A percentile compares a stretch with the other conserved stretches of the same genome.
These are phyloP conservation scores for Diaporthe batatas DNA, from an alignment of 2,329 filamentous ascomycete genomes.

Conservation along the genomic window DNA sequence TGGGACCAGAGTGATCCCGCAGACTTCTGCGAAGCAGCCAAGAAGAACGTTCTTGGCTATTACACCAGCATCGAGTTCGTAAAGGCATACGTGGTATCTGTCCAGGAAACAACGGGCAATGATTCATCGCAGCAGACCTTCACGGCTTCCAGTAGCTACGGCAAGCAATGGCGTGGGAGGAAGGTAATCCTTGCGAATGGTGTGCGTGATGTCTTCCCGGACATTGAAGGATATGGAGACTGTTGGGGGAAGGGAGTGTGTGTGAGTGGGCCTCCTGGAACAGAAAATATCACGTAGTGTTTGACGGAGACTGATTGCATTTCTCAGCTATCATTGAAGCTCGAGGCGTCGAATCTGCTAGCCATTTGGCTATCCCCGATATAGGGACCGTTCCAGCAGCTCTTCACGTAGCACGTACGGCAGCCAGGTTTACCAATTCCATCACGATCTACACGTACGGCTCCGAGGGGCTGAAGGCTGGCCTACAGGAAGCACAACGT, in stretches of 20 bases:
- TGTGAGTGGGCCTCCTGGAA: background rate
- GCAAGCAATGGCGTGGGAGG: background rate
- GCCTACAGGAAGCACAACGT: too few species aligned
- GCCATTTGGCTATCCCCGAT: background rate
- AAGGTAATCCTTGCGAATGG: background rate
- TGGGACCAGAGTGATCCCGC: background rate
- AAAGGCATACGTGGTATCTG: background rate
- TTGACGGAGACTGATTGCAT: background rate
- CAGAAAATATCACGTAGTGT: background rate
- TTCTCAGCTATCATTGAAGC: background rate
- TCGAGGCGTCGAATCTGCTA: background rate
- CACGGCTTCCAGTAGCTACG: background rate
- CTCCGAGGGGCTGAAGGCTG: too few species aligned
- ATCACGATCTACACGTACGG: background rate
- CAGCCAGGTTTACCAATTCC: background rate
- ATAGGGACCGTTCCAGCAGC: background rate
- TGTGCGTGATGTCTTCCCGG: background rate
- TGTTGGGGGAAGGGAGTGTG: background rate
- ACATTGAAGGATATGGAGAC: background rate
- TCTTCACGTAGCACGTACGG: background rate
- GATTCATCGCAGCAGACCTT: background rate
- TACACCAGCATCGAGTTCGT: slow-evolving; percentile 1
- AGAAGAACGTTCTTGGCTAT: background rate
- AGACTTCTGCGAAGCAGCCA: background rate
- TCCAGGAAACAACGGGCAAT: background rate